Base-by-base conservation (phyloP, 2,329 filamentous ascomycete genomes). In the Exophiala dermatitidis region DNA sequence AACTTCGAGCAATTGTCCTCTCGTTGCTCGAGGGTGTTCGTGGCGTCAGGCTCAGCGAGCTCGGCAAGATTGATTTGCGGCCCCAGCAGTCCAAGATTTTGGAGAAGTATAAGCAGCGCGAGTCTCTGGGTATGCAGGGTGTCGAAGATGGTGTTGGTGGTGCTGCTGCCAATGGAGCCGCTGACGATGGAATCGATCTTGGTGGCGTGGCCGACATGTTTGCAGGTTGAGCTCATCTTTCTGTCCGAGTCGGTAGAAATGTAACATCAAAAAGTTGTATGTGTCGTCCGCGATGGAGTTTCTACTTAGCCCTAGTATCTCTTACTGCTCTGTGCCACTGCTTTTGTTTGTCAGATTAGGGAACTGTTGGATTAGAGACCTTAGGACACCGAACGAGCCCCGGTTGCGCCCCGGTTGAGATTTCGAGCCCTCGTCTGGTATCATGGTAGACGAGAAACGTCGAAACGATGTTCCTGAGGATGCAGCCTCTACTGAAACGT, bases 11-110 rank as follows among this genome's bases (percentile, higher is more conserved):
- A 1, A 73, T 94, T 28, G 82, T 98, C 10, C 73, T 98, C 5
- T 88, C 95, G 58, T 73, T 98, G 10, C 75, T 98, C 26, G 87
- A 90, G 62, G 85, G 90, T 41, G 77, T 98, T 4, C 84, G 95
- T 61, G 93, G 93, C 0, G 84, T 97, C 4, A 91, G 90, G 63
- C 88, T 98, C 52, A 88, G 90, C 5, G 93, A 98, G 71, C 86
- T 93, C 74, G 93, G 93, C 29, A 93, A 88, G 69, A 82, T 98
- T 28, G 69, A 77, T 47, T 60, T 53, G 50, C 46, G 53, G 12
- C 52, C 48, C 37, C 58, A 62, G 37, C 56, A 60, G 32, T 58
- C 55, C 4, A 55, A 57, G 41, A 56, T 63, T 3, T 32, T 63
- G 43, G 61, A 63, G 44, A 62, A 62, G 38, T 63, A 63, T 51